Evolutionary conservation across 805 yeast species (phyloP).

Genomic region (Ogataea allantospora): DNA sequence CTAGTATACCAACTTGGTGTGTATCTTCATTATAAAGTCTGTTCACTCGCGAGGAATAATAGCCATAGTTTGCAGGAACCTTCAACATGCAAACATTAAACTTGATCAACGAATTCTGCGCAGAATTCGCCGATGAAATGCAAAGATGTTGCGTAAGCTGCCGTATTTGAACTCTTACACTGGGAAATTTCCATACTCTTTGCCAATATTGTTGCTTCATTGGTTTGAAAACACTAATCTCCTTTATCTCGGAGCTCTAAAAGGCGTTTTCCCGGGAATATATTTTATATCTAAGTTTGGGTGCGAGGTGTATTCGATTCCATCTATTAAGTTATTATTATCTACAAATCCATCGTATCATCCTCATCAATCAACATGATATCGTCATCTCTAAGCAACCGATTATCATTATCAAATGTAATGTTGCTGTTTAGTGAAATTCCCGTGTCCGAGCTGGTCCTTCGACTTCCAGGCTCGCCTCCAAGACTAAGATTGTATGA

Average conservation of each 20-base stretch:
- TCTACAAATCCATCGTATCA: constrained; percentile 4
- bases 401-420: constrained; percentile 31
- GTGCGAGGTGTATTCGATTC: constrained; percentile 7
- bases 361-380: constrained; percentile 28
- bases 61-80: constrained; percentile 78
- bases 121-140: constrained; percentile 20
- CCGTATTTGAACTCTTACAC: background rate
- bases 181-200: background rate
- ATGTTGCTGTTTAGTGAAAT: constrained; percentile 24
- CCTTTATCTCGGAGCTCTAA: constrained; percentile 3
- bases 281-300: background rate
- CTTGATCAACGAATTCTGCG: constrained; percentile 25
- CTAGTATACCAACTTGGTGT: constrained; percentile 52
- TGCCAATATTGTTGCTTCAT: background rate
- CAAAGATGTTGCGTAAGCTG: constrained; percentile 30
- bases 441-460: constrained; percentile 27
- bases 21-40: constrained; percentile 80
- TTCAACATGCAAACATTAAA: constrained; percentile 56
- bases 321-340: background rate
- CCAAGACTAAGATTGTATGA: constrained; percentile 22
- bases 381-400: constrained; percentile 31
- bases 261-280: constrained; percentile 2
- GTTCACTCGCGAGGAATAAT: constrained; percentile 71
- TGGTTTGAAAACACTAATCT: background rate
- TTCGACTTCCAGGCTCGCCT: constrained; percentile 13